phyloP scores from a whole-genome alignment of 352 stramenopile species.

The Phytophthora cryptogea region DNA sequence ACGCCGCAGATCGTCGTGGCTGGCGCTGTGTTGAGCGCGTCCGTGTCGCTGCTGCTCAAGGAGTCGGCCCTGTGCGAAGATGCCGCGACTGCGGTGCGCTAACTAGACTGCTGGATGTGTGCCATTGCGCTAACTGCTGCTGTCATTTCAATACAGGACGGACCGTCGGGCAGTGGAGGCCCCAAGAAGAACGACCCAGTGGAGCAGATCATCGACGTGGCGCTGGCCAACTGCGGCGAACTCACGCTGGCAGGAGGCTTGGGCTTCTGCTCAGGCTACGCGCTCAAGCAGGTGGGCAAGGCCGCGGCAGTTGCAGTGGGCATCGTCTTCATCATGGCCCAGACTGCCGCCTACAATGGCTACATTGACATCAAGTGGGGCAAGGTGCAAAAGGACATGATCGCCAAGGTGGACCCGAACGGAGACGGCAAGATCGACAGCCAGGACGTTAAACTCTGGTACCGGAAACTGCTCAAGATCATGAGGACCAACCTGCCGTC shows the following conservation, averaged over 20 bases:
- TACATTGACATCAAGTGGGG: conserved; percentile 92
- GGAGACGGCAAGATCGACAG: conserved; percentile 86
- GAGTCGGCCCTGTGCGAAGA: conserved; percentile 56
- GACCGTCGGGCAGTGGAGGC: conserved; percentile 31
- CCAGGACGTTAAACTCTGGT: conserved; percentile 81
- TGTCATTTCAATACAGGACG: conserved; percentile 31
- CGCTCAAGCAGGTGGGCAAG: conserved; percentile 85
- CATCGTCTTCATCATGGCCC: conserved; percentile 75
- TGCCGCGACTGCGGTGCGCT: conserved; percentile 36
- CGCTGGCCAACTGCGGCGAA: conserved; percentile 65
- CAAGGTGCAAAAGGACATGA: conserved; percentile 89
- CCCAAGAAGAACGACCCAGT: conserved; percentile 52
- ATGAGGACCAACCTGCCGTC: conserved; percentile 87
- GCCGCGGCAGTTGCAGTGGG: conserved; percentile 75
- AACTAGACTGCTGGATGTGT: not conserved
- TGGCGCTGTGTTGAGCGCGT: conserved; percentile 53
- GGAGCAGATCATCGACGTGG: conserved; percentile 67
- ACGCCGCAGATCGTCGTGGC: conserved; percentile 37
- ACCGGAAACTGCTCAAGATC: conserved; percentile 65
- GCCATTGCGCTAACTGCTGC: not conserved
- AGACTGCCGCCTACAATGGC: conserved; percentile 79
- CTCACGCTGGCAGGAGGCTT: conserved; percentile 70
- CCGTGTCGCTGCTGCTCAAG: conserved; percentile 46
- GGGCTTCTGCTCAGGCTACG: conserved; percentile 87
- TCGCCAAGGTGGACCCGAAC: conserved; percentile 80